Base-by-base conservation (phyloP, 2,329 filamentous ascomycete species). In the Juglanconis juglandina region DNA sequence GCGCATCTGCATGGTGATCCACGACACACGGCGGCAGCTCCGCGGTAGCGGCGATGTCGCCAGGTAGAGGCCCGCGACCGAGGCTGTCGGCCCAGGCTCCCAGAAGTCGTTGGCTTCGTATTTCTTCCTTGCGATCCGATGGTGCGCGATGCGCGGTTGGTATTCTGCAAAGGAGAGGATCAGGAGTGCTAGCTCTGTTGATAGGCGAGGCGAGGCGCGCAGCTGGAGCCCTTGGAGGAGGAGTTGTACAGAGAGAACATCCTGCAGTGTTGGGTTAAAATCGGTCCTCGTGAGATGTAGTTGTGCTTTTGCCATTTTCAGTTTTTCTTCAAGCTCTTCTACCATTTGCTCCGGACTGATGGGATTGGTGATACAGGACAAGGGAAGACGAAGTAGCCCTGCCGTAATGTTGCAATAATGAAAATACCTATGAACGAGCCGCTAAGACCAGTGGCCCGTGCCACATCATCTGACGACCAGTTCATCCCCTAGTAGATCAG, bases 1-100 rank as follows among this genome's bases (percentile, higher is more conserved):
- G 35, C 57, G 61, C 35, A 61, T 65, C 59, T 67, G 66, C 57
- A 67, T 65, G 24, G 63, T 64, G 51, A 68, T 58, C 5, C 61
- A 24, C 10, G 54, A 41, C 2, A 48, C 54, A 5, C 35, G 54
- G 54, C 46, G 54, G 30, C 46, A 50, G 13, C 32, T 39, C 3
- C 17, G 17, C 24, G 54, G 54, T 24, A 56, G 54, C 13, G 35
- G 3, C 10, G 33, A 8, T 34, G 54, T 56, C 13, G 54, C 34
- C 35, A 56, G 46, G 35, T 56, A 56, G 9, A 56, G 54, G 14
- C 34, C 54, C 14, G 46, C 54, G 10, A 56, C 54, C 30, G 54
- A 56, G 3, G 54, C 54, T 5, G 11, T 8, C 5, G 54, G 54
- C 3, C 54, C 54, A 3, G 35, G 35, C 35, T 56, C 44, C 46